These are phyloP conservation scores for Cutaneotrichosporon sp. DNA, from an alignment of 1,284 basidiomycete species.

Conservation along the genomic window DNA sequence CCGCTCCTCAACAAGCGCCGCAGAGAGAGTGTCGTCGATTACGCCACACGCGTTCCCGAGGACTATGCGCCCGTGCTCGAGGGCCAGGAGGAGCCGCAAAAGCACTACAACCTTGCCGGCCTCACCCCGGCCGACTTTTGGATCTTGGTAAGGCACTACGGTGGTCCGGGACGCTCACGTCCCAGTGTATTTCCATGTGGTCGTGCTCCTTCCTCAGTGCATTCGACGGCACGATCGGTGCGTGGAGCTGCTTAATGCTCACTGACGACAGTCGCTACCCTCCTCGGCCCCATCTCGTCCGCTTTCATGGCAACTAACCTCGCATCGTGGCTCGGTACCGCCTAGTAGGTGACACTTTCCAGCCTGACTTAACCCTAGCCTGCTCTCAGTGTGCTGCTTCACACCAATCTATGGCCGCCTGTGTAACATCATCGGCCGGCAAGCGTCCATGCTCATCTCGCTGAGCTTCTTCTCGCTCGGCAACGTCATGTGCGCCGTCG, in stretches of 20 bases:
- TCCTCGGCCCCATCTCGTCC: slow-evolving; percentile 50
- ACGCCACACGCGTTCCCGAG: slow-evolving; percentile 14
- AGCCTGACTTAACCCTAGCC: slow-evolving; percentile 26
- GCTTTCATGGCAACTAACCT: slow-evolving; percentile 50
- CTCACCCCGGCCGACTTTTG: slow-evolving; percentile 30
- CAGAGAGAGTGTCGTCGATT: slow-evolving; percentile 15
- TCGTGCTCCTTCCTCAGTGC: slow-evolving; percentile 60
- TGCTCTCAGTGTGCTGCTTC: slow-evolving; percentile 80
- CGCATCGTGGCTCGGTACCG: slow-evolving; percentile 78
- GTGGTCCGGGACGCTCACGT: not conserved
- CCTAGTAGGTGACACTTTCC: slow-evolving; percentile 41
- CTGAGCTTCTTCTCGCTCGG: slow-evolving; percentile 74
- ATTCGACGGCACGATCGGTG: slow-evolving; percentile 59
- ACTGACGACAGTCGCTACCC: slow-evolving; percentile 52
- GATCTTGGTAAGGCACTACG: slow-evolving; percentile 16
- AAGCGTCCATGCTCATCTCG: slow-evolving; percentile 64
- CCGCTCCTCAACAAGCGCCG: slow-evolving; percentile 8
- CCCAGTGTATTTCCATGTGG: slow-evolving; percentile 36
- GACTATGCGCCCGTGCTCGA: slow-evolving; percentile 8
- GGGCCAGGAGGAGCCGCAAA: not conserved
- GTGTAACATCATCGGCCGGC: slow-evolving; percentile 79
- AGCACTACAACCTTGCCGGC: slow-evolving; percentile 40
- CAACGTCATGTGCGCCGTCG: slow-evolving; percentile 73
- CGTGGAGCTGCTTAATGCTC: not conserved
- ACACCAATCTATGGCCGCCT: slow-evolving; percentile 83